Conservation (phyloP, 1,284 basidiomycete species). For the Heterobasidion occidentale region DNA sequence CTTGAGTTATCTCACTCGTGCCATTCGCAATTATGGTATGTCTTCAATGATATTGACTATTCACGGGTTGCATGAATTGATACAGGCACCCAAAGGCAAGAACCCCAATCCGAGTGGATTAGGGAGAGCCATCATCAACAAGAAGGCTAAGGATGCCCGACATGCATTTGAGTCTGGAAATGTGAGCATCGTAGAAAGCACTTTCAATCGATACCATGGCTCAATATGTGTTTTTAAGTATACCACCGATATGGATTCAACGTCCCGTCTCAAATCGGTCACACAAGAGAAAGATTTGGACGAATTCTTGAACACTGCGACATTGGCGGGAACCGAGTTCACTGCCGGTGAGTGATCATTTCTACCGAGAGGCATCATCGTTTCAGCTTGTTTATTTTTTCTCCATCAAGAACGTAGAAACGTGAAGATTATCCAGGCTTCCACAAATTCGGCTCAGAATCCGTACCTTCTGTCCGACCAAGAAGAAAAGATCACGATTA, state of each 20-base stretch:
- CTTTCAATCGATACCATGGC: not conserved
- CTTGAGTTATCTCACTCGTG: too few species aligned
- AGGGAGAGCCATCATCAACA: slow-evolving; percentile 88
- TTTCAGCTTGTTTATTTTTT: not conserved
- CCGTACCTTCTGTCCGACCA: slow-evolving; percentile 82
- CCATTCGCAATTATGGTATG: not conserved
- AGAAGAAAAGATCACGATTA: slow-evolving; percentile 72
- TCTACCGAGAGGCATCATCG: not conserved
- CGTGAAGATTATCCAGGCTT: slow-evolving; percentile 80
- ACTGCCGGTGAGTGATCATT: slow-evolving; percentile 72
- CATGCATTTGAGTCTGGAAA: slow-evolving; percentile 60
- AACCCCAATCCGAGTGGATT: slow-evolving; percentile 70
- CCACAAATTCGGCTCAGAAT: slow-evolving; percentile 59
- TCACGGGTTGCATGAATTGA: not conserved
- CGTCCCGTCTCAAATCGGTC: slow-evolving; percentile 78
- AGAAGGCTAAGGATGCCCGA: slow-evolving; percentile 76
- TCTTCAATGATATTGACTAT: not conserved
- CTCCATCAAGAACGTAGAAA: slow-evolving; percentile 72
- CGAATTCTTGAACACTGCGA: slow-evolving; percentile 93
- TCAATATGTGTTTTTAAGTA: slow-evolving; percentile 41
- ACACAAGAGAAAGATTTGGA: slow-evolving; percentile 96
- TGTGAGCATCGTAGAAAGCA: slow-evolving; percentile 35
- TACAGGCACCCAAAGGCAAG: slow-evolving; percentile 36
- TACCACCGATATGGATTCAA: slow-evolving; percentile 66
- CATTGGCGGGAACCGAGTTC: slow-evolving; percentile 92